Evolutionary conservation across 192 early-diverging fungal species (phyloP).

Genomic region (Diversispora epigaea): DNA sequence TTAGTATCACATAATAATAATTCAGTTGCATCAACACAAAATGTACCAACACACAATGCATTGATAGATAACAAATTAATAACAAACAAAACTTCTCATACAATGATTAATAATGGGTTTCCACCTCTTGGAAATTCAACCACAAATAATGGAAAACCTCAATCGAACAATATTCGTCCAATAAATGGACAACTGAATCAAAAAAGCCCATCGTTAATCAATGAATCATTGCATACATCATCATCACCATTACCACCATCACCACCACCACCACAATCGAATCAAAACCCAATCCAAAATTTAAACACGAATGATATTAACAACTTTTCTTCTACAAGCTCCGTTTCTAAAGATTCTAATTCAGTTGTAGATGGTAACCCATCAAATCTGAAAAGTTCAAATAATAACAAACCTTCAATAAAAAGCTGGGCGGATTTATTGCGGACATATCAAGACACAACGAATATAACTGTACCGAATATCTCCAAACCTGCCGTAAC

Average conservation of each 20-base stretch:
- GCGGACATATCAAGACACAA: not conserved
- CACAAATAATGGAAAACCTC: not conserved
- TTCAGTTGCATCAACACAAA: not conserved
- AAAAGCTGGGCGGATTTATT: not conserved
- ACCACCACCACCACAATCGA: too few relatives aligned
- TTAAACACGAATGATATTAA: not conserved
- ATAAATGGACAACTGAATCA: not conserved
- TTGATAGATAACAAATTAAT: too few relatives aligned
- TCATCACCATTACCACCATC: not conserved
- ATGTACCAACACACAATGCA: not conserved
- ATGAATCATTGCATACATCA: not conserved
- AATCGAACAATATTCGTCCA: not conserved
- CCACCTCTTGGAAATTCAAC: not conserved
- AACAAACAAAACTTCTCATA: not conserved
- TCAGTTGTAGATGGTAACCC: not conserved
- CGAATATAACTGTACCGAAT: not conserved
- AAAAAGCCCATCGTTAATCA: not conserved
- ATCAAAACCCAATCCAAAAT: not conserved
- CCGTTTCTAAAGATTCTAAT: not conserved
- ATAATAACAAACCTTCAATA: not conserved
- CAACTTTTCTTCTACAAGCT: not conserved
- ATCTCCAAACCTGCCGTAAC: not conserved
- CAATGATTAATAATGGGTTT: not conserved
- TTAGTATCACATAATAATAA: not conserved
- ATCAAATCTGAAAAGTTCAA: not conserved